Evolutionary conservation across 1,284 basidiomycete genomes (phyloP).

Genomic region (Cutaneotrichosporon cyanovorans): DNA sequence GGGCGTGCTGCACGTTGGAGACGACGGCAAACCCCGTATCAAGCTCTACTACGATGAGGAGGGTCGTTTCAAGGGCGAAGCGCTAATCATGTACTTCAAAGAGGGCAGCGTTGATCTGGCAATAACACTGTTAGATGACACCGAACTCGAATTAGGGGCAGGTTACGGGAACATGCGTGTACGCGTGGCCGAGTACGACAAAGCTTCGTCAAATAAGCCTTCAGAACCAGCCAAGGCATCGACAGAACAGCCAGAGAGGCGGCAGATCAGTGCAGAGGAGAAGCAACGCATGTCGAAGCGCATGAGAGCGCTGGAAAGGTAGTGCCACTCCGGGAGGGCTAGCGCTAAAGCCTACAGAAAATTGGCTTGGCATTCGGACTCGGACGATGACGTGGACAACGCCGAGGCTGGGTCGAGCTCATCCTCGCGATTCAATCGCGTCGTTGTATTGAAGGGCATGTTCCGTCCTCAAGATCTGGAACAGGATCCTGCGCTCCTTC

Average conservation of each 20-base stretch:
- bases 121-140: slow-evolving; percentile 80
- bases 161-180: slow-evolving; percentile 68
- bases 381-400: slow-evolving; percentile 30
- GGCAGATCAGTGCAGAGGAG: slow-evolving; percentile 61
- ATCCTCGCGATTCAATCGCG: slow-evolving; percentile 57
- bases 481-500: slow-evolving; percentile 73
- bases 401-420: slow-evolving; percentile 27
- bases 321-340: neutral
- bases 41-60: slow-evolving; percentile 89
- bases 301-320: slow-evolving; percentile 86
- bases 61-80: slow-evolving; percentile 90
- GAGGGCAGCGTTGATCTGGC: slow-evolving; percentile 88
- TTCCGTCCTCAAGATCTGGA: slow-evolving; percentile 82
- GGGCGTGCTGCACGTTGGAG: slow-evolving; percentile 86
- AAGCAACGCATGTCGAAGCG: slow-evolving; percentile 71
- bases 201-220: slow-evolving; percentile 59
- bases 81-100: slow-evolving; percentile 94
- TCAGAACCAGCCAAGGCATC: slow-evolving; percentile 42
- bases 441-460: slow-evolving; percentile 92
- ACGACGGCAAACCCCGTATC: slow-evolving; percentile 75
- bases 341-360: slow-evolving; percentile 24
- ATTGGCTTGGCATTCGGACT: slow-evolving; percentile 41
- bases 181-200: slow-evolving; percentile 69
- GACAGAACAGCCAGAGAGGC: slow-evolving; percentile 56
- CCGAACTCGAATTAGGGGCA: slow-evolving; percentile 74